These are phyloP conservation scores for Leishmania braziliensis DNA, from an alignment of 208 protist genomes.

Conservation along the genomic window DNA sequence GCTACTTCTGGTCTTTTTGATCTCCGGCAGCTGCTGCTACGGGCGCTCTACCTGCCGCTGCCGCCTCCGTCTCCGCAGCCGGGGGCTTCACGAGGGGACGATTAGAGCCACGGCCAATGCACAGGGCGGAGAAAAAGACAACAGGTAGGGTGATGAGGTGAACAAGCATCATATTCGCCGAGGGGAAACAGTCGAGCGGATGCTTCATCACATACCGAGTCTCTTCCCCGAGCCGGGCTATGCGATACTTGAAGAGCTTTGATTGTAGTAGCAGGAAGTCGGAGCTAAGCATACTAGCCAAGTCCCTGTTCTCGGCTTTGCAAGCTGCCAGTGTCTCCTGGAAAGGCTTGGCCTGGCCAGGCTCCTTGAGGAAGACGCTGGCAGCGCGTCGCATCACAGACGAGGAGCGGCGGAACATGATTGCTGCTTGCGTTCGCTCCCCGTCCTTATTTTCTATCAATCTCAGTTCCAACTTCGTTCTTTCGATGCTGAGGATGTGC, in stretches of 20 bases:
- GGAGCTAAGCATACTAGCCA: slow-evolving; percentile 65
- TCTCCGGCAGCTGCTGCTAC: not conserved
- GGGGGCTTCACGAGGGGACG: slow-evolving; percentile 45
- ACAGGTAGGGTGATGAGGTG: slow-evolving; percentile 46
- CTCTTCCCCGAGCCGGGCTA: slow-evolving; percentile 72
- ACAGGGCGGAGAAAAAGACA: slow-evolving; percentile 46
- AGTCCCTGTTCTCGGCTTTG: slow-evolving; percentile 60
- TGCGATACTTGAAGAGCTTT: slow-evolving; percentile 74
- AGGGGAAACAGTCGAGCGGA: slow-evolving; percentile 52
- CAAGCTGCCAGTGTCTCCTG: slow-evolving; percentile 55
- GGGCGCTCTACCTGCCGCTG: slow-evolving; percentile 12
- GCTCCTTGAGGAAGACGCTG: slow-evolving; percentile 71
- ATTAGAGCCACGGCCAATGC: slow-evolving; percentile 50
- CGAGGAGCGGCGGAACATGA: slow-evolving; percentile 52
- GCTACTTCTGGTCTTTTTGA: not conserved
- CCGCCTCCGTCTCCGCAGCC: slow-evolving; percentile 8
- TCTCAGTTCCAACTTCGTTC: not conserved
- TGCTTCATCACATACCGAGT: slow-evolving; percentile 47
- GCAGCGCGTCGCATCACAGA: slow-evolving; percentile 35
- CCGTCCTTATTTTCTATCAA: not conserved
- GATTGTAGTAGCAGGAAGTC: slow-evolving; percentile 73
- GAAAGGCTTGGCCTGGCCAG: slow-evolving; percentile 51
- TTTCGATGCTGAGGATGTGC: not conserved
- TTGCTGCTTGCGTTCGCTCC: not conserved
- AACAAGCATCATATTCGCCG: slow-evolving; percentile 30